phyloP scores from a whole-genome alignment of 2,329 filamentous ascomycete species.

The Alternaria arbusti region DNA sequence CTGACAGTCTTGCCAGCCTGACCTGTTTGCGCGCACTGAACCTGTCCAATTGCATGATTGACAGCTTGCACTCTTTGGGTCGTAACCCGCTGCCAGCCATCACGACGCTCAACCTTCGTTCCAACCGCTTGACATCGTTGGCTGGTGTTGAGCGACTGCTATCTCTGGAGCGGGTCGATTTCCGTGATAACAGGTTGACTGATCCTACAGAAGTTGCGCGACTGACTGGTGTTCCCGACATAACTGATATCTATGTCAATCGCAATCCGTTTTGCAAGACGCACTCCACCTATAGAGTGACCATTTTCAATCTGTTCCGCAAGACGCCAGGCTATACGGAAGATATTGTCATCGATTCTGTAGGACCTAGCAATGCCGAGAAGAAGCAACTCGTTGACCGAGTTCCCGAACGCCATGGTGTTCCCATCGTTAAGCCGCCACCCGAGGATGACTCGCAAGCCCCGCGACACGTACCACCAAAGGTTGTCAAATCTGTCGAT shows the following conservation, averaged over 20 bases:
- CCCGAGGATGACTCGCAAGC: conserved; percentile 65
- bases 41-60: conserved; percentile 96
- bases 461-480: conserved; percentile 66
- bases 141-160: conserved; percentile 88
- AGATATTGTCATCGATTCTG: conserved; percentile 87
- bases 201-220: conserved; percentile 91
- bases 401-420: conserved; percentile 74
- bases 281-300: conserved; percentile 82
- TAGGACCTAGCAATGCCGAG: conserved; percentile 83
- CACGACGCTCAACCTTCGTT: conserved; percentile 87
- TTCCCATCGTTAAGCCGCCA: conserved; percentile 77
- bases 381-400: conserved; percentile 83
- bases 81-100: conserved; percentile 90
- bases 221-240: conserved; percentile 86
- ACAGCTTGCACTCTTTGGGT: conserved; percentile 84
- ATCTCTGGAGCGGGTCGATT: conserved; percentile 86
- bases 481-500: conserved; percentile 48
- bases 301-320: conserved; percentile 95
- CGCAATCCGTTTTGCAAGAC: conserved; percentile 92
- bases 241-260: conserved; percentile 89
- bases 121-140: conserved; percentile 84
- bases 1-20: conserved; percentile 84
- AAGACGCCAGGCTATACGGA: conserved; percentile 87
- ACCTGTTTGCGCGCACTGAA: conserved; percentile 91
- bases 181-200: conserved; percentile 88